Conservation (phyloP, 148 eudicot species). For the Rhododendron griersonianum region DNA sequence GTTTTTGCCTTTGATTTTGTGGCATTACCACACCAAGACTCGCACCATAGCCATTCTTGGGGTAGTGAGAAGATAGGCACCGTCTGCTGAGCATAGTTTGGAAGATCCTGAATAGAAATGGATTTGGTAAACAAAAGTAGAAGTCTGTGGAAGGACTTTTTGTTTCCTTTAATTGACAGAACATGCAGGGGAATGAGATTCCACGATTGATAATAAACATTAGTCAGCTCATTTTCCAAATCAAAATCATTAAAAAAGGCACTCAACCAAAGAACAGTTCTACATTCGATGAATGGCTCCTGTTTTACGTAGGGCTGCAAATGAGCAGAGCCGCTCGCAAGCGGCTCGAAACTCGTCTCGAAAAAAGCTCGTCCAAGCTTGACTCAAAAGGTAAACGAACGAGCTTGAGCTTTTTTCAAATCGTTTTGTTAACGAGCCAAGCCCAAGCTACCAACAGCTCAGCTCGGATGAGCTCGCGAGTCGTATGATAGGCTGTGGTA, state of each 20-base stretch:
- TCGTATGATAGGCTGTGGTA: neutral
- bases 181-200: neutral
- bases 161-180: neutral
- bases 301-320: neutral
- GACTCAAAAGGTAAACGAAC: neutral
- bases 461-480: neutral
- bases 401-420: neutral
- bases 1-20: slow-evolving; percentile 91
- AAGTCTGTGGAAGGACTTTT: no score
- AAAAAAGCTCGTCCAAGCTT: neutral
- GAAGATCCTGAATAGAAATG: slow-evolving; percentile 68
- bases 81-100: slow-evolving; percentile 93
- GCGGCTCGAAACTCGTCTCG: neutral
- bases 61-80: slow-evolving; percentile 97
- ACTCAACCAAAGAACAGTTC: neutral
- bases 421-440: neutral
- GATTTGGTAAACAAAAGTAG: neutral
- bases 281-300: neutral
- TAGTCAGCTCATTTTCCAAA: neutral
- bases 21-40: slow-evolving; percentile 97
- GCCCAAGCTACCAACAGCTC: neutral
- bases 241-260: neutral
- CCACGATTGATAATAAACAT: neutral
- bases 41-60: slow-evolving; percentile 99
- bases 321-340: neutral